phyloP scores from a whole-genome alignment of 768 basidiomycete genomes.

The Leccinum barrowsii region DNA sequence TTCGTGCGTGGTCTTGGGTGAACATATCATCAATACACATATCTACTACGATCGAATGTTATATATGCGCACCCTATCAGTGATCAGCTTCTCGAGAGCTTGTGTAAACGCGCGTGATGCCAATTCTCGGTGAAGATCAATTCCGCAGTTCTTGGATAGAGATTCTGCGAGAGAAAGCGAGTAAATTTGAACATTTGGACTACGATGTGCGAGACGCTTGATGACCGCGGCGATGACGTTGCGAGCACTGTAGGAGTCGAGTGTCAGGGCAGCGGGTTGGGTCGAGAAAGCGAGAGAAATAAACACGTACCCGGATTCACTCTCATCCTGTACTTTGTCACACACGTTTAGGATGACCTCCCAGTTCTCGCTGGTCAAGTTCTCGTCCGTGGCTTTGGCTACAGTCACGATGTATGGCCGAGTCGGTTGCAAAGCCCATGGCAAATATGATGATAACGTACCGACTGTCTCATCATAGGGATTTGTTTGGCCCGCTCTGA shows the following conservation, averaged over 20 bases:
- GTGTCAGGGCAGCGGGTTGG: constrained; percentile 15
- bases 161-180: constrained; percentile 85
- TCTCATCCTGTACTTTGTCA: constrained; percentile 93
- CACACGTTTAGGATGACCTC: constrained; percentile 91
- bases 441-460: constrained; percentile 39
- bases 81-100: constrained; percentile 80
- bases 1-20: constrained; percentile 77
- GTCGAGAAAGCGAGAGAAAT: neutral
- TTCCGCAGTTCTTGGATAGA: constrained; percentile 86
- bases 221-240: constrained; percentile 80
- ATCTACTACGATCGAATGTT: neutral
- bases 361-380: constrained; percentile 93
- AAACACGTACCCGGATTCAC: constrained; percentile 67
- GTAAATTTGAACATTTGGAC: constrained; percentile 95
- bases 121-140: constrained; percentile 79
- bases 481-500: constrained; percentile 62
- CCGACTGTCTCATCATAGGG: constrained; percentile 92
- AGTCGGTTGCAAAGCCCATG: constrained; percentile 6
- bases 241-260: constrained; percentile 60
- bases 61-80: constrained; percentile 66
- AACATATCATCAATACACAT: constrained; percentile 11
- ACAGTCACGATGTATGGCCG: constrained; percentile 1
- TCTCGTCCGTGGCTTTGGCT: constrained; percentile 98
- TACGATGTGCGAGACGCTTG: constrained; percentile 90
- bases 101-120: constrained; percentile 89